A percentile compares a stretch with the other conserved stretches of the same genome.
These are phyloP conservation scores for Crucihimalaya himalaica DNA, from an alignment of 345 rosid species.

Conservation along the genomic window DNA sequence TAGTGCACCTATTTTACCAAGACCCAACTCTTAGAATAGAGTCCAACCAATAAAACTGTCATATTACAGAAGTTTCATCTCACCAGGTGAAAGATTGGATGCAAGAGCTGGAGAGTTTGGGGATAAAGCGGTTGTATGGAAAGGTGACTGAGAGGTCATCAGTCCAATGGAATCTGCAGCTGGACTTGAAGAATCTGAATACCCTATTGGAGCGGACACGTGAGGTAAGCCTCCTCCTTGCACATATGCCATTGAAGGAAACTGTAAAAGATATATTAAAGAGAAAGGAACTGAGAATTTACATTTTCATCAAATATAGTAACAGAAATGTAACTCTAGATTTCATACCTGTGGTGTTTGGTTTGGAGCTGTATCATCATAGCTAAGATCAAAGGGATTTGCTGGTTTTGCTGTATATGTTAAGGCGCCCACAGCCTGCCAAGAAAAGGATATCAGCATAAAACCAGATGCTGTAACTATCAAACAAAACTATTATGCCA, in stretches of 20 bases:
- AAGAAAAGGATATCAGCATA: slow-evolving; percentile 11
- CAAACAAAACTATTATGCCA: neutral
- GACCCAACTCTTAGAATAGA: slow-evolving; percentile 24
- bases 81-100: slow-evolving; percentile 45
- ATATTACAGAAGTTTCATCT: slow-evolving; percentile 11
- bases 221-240: slow-evolving; percentile 46
- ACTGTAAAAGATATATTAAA: slow-evolving; percentile 39
- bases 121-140: slow-evolving; percentile 31
- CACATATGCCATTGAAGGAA: slow-evolving; percentile 48
- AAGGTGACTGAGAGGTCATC: slow-evolving; percentile 50
- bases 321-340: neutral
- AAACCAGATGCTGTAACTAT: neutral
- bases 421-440: slow-evolving; percentile 50
- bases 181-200: slow-evolving; percentile 32
- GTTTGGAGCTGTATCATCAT: slow-evolving; percentile 40
- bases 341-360: slow-evolving; percentile 48
- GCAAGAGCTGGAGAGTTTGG: slow-evolving; percentile 43
- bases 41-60: neutral
- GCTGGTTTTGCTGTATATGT: slow-evolving; percentile 45
- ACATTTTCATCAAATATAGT: neutral
- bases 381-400: slow-evolving; percentile 69
- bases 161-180: slow-evolving; percentile 40
- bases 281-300: neutral
- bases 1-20: slow-evolving; percentile 45
- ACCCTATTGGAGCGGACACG: slow-evolving; percentile 40